Base-by-base conservation (phyloP, 768 basidiomycete species). In the Harrya chromipes region DNA sequence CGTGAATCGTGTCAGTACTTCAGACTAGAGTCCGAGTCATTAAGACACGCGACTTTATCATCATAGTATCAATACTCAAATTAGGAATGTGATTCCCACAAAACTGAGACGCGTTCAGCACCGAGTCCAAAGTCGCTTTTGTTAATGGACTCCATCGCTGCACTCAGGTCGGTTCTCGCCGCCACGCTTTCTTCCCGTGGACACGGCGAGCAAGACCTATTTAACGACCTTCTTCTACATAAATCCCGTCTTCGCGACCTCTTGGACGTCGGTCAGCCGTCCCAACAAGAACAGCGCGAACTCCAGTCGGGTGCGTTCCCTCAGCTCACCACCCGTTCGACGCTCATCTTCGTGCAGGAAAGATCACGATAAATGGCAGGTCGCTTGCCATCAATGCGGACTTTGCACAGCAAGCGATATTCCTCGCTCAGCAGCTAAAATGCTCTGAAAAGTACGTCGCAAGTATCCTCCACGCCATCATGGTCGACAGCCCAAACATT, bases 381-480 rank as follows among this genome's bases (percentile, higher is more conserved):
- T 72, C 81, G n/a, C 74, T 85, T 31, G 81, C 83, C 0, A 78
- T 94, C 55, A 91, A 90, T 64, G 67, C 80, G 13, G 87, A 93
- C 62, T 92, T 93, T 67, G 83, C 82, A 13, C 81, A 79, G 43
- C 90, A 90, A 65, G 81, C 77, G 47, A 66, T 88, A 47, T 88
- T 90, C 67, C 79, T 94, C 47, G 82, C 93, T 0, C 82, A 87
- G 61, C 82, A 90, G 47, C 83, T 97, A 46, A 77, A 81, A 59
- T 83, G 83, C 56, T 94, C 93, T 12, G 93, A 95, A 70, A 81
- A 84, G 57, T 83, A 88, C 67, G 70, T 84, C 43, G 88, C 91
- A 4, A 74, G 74, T 19, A 77, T 91, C 16, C 72, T 91, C 40
- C 81, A 87, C 50, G 69, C 77, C 19, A 74, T 86, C 36, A 83